Conservation (phyloP, 495 filamentous ascomycete species). For the Glarea lozoyensis region DNA sequence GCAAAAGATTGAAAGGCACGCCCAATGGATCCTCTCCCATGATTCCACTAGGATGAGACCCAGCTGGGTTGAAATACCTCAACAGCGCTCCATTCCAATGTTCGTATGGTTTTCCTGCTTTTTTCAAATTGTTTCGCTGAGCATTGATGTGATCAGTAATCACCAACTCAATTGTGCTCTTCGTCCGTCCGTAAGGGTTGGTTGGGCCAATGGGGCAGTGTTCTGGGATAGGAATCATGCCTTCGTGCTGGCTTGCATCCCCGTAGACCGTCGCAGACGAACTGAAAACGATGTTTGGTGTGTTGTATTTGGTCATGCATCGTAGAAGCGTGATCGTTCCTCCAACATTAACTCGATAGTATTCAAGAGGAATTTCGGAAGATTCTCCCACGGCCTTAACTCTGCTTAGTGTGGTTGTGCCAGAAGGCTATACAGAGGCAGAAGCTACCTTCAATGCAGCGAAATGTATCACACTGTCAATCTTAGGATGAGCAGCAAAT, state of each 20-base stretch:
- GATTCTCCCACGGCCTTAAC: constrained; percentile 90
- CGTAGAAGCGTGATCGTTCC: constrained; percentile 83
- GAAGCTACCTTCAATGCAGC: constrained; percentile 78
- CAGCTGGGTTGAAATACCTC: constrained; percentile 96
- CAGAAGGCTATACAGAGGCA: neutral
- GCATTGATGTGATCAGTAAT: constrained; percentile 88
- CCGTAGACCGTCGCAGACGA: constrained; percentile 95
- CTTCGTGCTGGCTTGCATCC: constrained; percentile 88
- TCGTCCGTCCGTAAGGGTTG: constrained; percentile 95
- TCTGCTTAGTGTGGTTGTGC: constrained; percentile 2
- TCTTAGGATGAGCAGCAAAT: constrained; percentile 81
- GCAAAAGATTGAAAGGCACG: constrained; percentile 91
- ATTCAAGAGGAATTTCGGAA: constrained; percentile 88
- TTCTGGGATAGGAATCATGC: constrained; percentile 99
- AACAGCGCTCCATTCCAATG: constrained; percentile 91
- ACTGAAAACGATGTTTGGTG: constrained; percentile 96
- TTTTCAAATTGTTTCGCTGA: constrained; percentile 73
- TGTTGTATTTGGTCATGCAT: constrained; percentile 80
- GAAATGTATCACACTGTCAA: constrained; percentile 98
- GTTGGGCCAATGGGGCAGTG: constrained; percentile 91
- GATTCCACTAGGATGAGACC: constrained; percentile 88
- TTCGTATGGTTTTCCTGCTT: constrained; percentile 64
- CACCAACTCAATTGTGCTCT: constrained; percentile 79
- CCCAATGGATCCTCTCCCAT: constrained; percentile 99
- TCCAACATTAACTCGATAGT: constrained; percentile 94